A percentile compares a stretch with the other conserved stretches of the same genome.
These are phyloP conservation scores for Biscogniauxia mediterranea DNA, from an alignment of 2,329 filamentous ascomycete genomes.

Conservation along the genomic window DNA sequence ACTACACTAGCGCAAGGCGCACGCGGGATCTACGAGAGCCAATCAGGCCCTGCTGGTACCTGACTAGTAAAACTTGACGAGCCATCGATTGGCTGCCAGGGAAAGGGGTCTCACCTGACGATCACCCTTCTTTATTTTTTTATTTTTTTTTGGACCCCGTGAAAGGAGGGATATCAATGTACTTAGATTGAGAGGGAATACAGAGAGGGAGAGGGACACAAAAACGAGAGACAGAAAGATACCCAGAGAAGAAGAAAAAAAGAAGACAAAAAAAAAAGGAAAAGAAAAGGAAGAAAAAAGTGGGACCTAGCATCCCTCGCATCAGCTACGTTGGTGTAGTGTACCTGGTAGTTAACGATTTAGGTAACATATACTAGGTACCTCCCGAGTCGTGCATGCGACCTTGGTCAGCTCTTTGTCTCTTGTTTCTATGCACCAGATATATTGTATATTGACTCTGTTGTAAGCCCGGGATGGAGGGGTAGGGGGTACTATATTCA, in stretches of 20 bases:
- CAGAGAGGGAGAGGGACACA: conserved; percentile 1
- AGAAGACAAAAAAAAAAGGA: conserved; percentile 3
- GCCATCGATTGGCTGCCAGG: conserved; percentile 15
- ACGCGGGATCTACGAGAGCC: conserved; percentile 12
- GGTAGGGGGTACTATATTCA: no score
- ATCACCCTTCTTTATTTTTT: conserved; percentile 6
- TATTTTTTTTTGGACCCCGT: neutral
- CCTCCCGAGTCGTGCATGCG: neutral
- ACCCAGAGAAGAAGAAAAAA: conserved; percentile 1
- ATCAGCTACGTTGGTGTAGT: no score
- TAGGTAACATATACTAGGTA: neutral
- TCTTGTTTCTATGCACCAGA: neutral
- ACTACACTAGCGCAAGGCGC: neutral
- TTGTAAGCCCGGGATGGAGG: no score
- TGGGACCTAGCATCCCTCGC: no score
- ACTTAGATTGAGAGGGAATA: neutral
- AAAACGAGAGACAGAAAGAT: no score
- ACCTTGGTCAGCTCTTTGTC: neutral
- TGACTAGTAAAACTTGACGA: conserved; percentile 21
- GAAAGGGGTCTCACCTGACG: conserved; percentile 1
- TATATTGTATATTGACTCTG: neutral
- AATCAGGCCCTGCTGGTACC: conserved; percentile 20
- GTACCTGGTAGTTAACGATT: conserved; percentile 2
- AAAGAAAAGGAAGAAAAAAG: no score
- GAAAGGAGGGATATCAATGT: neutral